Evolutionary conservation across 257 asterid genomes (phyloP).

Genomic region (Solanum peruvianum): DNA sequence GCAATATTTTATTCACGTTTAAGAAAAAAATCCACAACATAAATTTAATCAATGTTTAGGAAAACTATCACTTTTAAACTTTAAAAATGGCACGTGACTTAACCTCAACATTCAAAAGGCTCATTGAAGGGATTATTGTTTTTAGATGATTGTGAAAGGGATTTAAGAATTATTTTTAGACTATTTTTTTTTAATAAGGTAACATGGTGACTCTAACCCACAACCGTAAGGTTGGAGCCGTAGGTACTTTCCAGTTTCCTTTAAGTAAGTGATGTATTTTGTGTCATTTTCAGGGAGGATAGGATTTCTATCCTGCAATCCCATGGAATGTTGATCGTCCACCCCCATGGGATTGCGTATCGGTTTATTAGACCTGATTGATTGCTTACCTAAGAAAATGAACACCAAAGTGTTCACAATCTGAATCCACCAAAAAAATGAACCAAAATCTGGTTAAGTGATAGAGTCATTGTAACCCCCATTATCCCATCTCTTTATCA

Average conservation of each 20-base stretch:
- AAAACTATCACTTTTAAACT: background rate
- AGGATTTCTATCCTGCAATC: background rate
- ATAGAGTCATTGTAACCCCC: background rate
- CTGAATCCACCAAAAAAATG: background rate
- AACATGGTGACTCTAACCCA: background rate
- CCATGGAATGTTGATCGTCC: background rate
- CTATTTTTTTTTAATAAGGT: background rate
- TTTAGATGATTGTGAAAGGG: background rate
- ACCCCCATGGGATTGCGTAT: background rate
- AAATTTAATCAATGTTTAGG: background rate
- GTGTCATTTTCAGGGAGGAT: background rate
- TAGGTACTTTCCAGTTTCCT: background rate
- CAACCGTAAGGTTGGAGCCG: background rate
- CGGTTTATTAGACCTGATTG: background rate
- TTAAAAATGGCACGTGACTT: background rate
- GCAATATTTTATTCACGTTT: background rate
- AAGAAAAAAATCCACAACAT: background rate
- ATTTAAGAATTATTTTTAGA: no score
- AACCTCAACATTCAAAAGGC: background rate
- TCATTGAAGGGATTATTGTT: background rate
- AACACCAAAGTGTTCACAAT: background rate
- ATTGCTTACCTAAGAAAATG: background rate
- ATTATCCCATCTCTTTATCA: background rate
- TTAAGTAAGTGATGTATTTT: background rate
- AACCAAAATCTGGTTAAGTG: background rate